phyloP scores from a whole-genome alignment of 2,329 filamentous ascomycete genomes.

The Lachnellula subtilissima region DNA sequence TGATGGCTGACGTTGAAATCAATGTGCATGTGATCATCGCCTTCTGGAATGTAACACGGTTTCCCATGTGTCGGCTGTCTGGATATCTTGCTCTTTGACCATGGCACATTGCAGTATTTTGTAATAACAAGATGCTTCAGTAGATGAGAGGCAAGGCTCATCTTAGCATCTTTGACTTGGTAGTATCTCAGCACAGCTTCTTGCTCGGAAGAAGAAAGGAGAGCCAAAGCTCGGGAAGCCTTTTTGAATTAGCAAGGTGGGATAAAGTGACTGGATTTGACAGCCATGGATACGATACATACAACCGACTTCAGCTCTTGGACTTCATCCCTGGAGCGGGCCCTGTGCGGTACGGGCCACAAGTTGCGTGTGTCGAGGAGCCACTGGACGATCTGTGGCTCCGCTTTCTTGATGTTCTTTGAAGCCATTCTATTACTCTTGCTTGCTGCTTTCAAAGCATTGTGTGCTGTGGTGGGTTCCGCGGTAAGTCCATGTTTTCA shows the following conservation, averaged over 20 bases:
- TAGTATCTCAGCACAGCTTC: conserved; percentile 55
- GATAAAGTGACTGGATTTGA: not conserved
- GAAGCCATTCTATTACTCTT: too few relatives aligned
- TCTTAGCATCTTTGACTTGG: conserved; percentile 67
- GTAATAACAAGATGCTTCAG: conserved; percentile 68
- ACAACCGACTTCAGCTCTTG: conserved; percentile 29
- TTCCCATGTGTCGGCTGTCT: conserved; percentile 43
- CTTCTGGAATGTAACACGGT: conserved; percentile 37
- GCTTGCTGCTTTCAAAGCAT: too few relatives aligned
- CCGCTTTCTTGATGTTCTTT: not conserved
- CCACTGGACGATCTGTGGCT: conserved; percentile 50
- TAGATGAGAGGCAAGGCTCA: conserved; percentile 66
- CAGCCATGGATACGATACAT: not conserved
- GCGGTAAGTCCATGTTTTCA: too few relatives aligned
- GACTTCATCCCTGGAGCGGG: conserved; percentile 33
- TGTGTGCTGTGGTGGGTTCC: too few relatives aligned
- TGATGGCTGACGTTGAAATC: conserved; percentile 78
- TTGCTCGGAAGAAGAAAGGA: conserved; percentile 53
- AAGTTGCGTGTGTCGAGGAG: conserved; percentile 55
- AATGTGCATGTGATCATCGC: conserved; percentile 23
- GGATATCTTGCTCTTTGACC: conserved; percentile 52
- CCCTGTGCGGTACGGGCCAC: conserved; percentile 45
- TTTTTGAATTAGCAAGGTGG: conserved; percentile 23
- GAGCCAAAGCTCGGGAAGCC: conserved; percentile 49
- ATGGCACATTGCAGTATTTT: conserved; percentile 53